Evolutionary conservation across 2,329 filamentous ascomycete species (phyloP).

Genomic region (Ophiocordyceps camponoti-saundersi): DNA sequence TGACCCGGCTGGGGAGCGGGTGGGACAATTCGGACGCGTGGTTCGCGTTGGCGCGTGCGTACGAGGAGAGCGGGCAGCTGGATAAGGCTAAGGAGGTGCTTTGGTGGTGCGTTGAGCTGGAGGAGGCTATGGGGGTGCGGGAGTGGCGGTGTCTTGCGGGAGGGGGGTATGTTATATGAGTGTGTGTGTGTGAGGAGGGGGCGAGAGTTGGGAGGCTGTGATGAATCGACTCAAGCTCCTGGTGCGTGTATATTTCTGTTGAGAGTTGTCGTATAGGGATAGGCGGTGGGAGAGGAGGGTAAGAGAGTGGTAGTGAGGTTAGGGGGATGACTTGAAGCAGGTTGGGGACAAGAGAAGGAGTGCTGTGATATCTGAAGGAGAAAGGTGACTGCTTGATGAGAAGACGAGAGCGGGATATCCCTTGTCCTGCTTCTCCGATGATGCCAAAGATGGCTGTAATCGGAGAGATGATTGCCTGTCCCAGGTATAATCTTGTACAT

Average conservation of each 20-base stretch:
- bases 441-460: no score
- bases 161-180: slow-evolving; percentile 42
- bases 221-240: neutral
- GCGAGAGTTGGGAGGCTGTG: neutral
- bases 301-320: no score
- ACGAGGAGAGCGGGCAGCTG: slow-evolving; percentile 71
- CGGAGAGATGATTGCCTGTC: no score
- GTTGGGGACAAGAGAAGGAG: no score
- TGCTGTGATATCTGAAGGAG: no score
- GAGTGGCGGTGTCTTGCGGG: slow-evolving; percentile 57
- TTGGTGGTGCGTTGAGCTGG: slow-evolving; percentile 95
- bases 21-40: slow-evolving; percentile 93
- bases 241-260: neutral
- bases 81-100: slow-evolving; percentile 84
- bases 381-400: no score
- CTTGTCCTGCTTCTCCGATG: no score
- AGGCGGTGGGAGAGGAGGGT: no score
- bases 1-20: slow-evolving; percentile 71
- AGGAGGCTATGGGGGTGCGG: slow-evolving; percentile 67
- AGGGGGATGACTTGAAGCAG: no score
- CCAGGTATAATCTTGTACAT: no score
- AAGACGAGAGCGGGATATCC: no score
- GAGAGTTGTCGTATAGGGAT: no score
- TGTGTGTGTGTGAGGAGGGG: neutral
- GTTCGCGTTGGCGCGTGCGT: slow-evolving; percentile 72